These are phyloP conservation scores for Petunia hybrid DNA, from an alignment of 305 asterid genomes.

Conservation along the genomic window DNA sequence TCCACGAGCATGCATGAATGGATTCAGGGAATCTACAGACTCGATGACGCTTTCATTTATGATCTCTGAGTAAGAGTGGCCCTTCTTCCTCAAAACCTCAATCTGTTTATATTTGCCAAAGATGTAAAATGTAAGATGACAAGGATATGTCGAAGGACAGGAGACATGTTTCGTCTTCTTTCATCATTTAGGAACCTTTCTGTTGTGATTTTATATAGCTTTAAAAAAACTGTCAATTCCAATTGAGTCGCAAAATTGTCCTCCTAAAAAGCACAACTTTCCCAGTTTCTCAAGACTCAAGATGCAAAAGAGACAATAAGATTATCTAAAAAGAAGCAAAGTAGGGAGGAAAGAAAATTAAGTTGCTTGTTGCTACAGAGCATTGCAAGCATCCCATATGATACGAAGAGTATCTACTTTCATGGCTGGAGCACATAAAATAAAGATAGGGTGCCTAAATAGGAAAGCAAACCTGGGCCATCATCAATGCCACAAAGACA, in stretches of 20 bases:
- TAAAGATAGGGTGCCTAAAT: neutral
- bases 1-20: conserved; percentile 97
- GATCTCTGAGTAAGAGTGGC: conserved; percentile 95
- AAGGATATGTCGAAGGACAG: neutral
- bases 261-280: neutral
- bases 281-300: conserved; percentile 7
- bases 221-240: neutral
- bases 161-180: neutral
- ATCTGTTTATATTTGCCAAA: conserved; percentile 52
- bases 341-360: no score
- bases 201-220: neutral
- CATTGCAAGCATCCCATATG: conserved; percentile 16
- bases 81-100: conserved; percentile 92
- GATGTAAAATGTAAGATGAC: conserved; percentile 6
- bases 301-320: neutral
- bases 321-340: no score
- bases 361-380: neutral
- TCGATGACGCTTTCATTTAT: conserved; percentile 92
- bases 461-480: conserved; percentile 82
- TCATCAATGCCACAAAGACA: conserved; percentile 92
- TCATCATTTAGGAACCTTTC: neutral
- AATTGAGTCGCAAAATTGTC: neutral
- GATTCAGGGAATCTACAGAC: conserved; percentile 94
- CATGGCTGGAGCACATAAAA: conserved; percentile 5
- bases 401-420: neutral